phyloP scores from a whole-genome alignment of 2,329 filamentous ascomycete genomes.

The Diaporthe vaccinii region DNA sequence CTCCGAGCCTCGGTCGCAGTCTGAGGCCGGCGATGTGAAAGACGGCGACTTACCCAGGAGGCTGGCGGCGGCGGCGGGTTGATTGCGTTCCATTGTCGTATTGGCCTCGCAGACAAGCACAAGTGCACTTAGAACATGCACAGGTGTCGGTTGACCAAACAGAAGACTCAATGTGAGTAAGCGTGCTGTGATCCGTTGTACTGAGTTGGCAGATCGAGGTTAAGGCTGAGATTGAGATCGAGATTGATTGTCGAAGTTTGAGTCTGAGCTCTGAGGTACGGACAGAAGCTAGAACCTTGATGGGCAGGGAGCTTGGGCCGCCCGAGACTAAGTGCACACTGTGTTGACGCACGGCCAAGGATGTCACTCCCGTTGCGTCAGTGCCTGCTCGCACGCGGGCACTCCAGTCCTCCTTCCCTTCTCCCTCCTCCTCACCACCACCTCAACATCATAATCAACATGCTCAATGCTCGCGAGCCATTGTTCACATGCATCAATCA shows the following conservation, averaged over 20 bases:
- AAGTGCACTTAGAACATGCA: neutral
- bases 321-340: slow-evolving; percentile 20
- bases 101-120: neutral
- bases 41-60: slow-evolving; percentile 41
- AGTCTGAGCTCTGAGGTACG: neutral
- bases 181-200: neutral
- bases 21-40: neutral
- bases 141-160: neutral
- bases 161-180: neutral
- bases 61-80: slow-evolving; percentile 40
- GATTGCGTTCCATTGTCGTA: slow-evolving; percentile 43
- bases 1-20: neutral
- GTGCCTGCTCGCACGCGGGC: neutral
- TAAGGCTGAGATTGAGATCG: neutral
- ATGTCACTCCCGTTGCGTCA: neutral
- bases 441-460: neutral
- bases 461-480: neutral
- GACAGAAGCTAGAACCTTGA: slow-evolving; percentile 10
- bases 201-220: neutral
- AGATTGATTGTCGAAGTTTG: neutral
- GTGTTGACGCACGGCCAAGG: neutral
- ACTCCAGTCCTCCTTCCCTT: neutral
- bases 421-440: neutral
- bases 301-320: slow-evolving; percentile 23
- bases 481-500: neutral